Evolutionary conservation across 1,284 basidiomycete species (phyloP), one percentile per base, ranked within the genome.

Genomic region (Rhizopogon parksii): DNA sequence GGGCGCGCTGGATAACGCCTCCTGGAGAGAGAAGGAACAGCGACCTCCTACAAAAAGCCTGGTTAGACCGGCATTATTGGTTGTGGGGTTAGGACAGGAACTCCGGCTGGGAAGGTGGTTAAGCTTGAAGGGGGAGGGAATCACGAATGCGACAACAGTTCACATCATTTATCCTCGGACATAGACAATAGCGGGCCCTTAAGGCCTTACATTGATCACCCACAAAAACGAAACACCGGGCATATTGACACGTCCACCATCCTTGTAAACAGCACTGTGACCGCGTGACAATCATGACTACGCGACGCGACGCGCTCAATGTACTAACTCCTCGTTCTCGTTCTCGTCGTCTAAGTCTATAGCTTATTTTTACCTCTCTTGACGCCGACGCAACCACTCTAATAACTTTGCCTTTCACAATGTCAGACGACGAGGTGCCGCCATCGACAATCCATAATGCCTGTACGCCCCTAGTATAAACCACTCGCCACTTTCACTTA

Each of bases 91-190:
- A 1, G 91, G 88, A 0, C 87, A 93, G 63, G 95, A 99, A 67
- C 91, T 87, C 59, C 79, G 90, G 50, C 68, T 95, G 25, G 95
- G 95, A 6, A 74, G 96, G 53, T 99, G 95, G 95, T 69, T 92
- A 59, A 79, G 74, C 46, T 61, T 88, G 53, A 88, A 88, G 65
- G 80, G 79, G 60, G 74, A 75, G 27, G 82, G 85, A 0, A 82
- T 79, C 0, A 75, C 76, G 59, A 96, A 95, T 63, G 83, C 84
- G 6, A 76, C 88, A 0, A 61, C 92, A 25, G 79, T 93, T 14
- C 75, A 85, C 32, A 56, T 51, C 6, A 64, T 65, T 53, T 52
- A 60, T 36, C 63, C 66, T 19, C 63, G 51, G 27, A 46, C 40
- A 32, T 19, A 43, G 27, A 43, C 15, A 15, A 27, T 15, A 6